A percentile compares a stretch with the other conserved stretches of the same genome.
phyloP scores from a whole-genome alignment of 306 rosid genomes.

The Quillaja saponaria region DNA sequence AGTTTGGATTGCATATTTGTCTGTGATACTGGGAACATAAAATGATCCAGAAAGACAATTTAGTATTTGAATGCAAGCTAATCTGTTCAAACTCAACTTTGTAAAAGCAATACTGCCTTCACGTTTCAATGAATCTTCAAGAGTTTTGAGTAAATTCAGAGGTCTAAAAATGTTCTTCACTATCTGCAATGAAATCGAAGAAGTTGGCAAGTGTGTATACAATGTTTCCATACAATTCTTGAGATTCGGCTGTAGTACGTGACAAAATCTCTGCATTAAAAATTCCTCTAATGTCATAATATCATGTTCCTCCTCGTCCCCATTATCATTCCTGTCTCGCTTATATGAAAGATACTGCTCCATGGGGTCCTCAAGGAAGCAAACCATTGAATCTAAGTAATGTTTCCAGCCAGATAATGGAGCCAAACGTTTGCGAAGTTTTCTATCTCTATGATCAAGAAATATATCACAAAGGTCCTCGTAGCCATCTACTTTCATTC shows the following conservation, averaged over 20 bases:
- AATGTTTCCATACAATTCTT: slow-evolving; percentile 19
- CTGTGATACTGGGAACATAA: slow-evolving; percentile 7
- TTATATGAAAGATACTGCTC: slow-evolving; percentile 16
- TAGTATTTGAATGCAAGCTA: slow-evolving; percentile 13
- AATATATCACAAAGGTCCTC: slow-evolving; percentile 26
- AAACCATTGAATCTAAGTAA: slow-evolving; percentile 24
- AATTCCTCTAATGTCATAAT: slow-evolving; percentile 33
- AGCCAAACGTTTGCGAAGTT: slow-evolving; percentile 13
- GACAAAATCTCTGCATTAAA: slow-evolving; percentile 26
- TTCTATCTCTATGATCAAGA: slow-evolving; percentile 26
- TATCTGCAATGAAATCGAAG: slow-evolving; percentile 24
- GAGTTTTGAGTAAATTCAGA: slow-evolving; percentile 19
- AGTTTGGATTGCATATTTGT: neutral
- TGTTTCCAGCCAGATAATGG: slow-evolving; percentile 31
- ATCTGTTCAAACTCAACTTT: slow-evolving; percentile 4
- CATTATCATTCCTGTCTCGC: neutral
- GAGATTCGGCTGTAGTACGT: slow-evolving; percentile 22
- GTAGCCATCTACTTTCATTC: slow-evolving; percentile 38
- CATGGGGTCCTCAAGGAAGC: slow-evolving; percentile 18
- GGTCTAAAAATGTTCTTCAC: slow-evolving; percentile 28
- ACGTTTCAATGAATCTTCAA: slow-evolving; percentile 11
- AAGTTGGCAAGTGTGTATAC: slow-evolving; percentile 56
- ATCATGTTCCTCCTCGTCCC: neutral
- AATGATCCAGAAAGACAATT: slow-evolving; percentile 3
- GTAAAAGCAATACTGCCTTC: neutral